Evolutionary conservation across 106 monocot species (phyloP), one percentile per base, ranked within the genome.

Genomic region (Apostasia shenzhenica): DNA sequence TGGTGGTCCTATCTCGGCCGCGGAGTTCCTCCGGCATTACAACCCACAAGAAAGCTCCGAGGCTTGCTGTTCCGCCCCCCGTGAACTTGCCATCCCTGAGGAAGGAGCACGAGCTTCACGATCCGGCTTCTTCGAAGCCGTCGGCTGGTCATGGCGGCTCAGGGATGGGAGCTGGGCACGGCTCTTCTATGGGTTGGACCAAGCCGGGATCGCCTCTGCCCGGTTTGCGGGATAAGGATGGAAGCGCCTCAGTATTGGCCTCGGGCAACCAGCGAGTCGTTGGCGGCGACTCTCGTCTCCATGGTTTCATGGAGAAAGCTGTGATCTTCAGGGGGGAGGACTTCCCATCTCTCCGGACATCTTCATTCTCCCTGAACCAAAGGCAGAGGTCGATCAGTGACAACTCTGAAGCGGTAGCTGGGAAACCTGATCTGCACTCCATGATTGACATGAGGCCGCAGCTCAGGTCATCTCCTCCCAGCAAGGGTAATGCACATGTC

Each of bases 91-190:
- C 94, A 7, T 97, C 95, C 2, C 66, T 92, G 51, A 67, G 89
- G 50, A 97, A 97, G 76, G 95, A 97, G 76, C 84, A 92, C 51
- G 92, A 97, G 77, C 78, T 80, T 12, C 80, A 86, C 46, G 92
- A 97, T 51, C 59, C 74, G 7, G 66, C 83, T 7, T 71, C 82
- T 0, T 41, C 57, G 1, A 78, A 74, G 38, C 49, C 78, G 11
- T 73, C 76, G 1, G 42, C 86, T 0, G 73, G 72, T 37, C 70
- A 72, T 3, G 78, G 88, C 13, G 76, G 72, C 39, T 72, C 82
- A 2, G 81, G 84, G 42, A 61, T 74, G 53, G 90, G 91, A 58
- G 70, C 78, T 5, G 85, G 81, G 58, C 59, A 78, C 5, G 84
- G 82, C 4, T 41, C 86, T 7, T 72, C 79, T 3, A 58, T 86